Conservation (phyloP, 2,329 filamentous ascomycete species). For the Mollisiaceae sp. region DNA sequence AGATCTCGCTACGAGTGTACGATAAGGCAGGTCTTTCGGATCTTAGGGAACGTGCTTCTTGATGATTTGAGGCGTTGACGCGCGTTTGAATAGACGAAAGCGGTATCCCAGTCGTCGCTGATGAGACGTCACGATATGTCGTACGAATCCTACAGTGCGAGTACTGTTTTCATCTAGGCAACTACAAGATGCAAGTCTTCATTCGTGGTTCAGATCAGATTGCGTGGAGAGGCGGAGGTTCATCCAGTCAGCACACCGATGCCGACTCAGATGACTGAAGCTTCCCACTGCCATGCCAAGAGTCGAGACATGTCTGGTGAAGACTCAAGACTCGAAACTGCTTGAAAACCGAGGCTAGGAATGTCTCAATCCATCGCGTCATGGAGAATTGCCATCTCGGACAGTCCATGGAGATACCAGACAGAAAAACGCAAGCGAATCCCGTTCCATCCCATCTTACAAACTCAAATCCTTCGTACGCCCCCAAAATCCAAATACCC, state of each 20-base stretch:
- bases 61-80: neutral
- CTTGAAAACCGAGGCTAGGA: neutral
- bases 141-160: neutral
- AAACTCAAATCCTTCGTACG: neutral
- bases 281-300: neutral
- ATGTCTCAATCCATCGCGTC: neutral
- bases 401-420: neutral
- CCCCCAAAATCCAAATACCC: too few relatives aligned
- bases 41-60: neutral
- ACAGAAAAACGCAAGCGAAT: neutral
- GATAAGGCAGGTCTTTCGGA: neutral
- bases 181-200: neutral
- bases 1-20: neutral
- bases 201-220: neutral
- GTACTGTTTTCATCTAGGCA: neutral
- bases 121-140: neutral
- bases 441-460: neutral
- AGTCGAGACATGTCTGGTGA: neutral
- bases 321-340: neutral
- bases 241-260: neutral
- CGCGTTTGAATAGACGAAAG: neutral
- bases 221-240: neutral
- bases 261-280: neutral
- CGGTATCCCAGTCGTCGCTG: neutral
- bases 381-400: neutral